Evolutionary conservation across 768 basidiomycete genomes (phyloP).

Genomic region (Strobilomyces confusus): DNA sequence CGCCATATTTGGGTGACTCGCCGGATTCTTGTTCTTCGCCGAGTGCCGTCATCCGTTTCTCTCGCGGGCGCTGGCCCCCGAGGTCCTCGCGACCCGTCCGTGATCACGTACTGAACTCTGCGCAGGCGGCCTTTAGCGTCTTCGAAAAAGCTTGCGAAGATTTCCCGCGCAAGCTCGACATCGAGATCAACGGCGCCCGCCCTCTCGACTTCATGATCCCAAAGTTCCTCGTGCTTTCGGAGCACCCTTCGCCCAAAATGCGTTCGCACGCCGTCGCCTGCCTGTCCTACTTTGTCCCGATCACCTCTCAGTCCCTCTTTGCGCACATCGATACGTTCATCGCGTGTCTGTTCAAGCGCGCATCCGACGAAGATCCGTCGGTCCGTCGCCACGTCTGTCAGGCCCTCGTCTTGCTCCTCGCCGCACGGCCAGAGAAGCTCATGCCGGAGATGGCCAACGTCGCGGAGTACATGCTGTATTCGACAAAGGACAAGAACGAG

Average conservation of each 20-base stretch:
- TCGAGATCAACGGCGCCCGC: conserved; percentile 88
- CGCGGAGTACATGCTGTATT: conserved; percentile 98
- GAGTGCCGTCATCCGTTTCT: conserved; percentile 3
- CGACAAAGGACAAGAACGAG: conserved; percentile 96
- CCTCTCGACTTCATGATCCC: conserved; percentile 97
- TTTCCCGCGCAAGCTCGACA: conserved; percentile 91
- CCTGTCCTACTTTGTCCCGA: conserved; percentile 88
- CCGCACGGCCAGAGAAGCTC: conserved; percentile 91
- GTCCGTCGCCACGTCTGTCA: conserved; percentile 96
- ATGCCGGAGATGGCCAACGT: conserved; percentile 95
- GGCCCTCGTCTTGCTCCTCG: conserved; percentile 88
- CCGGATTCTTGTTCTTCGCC: background rate
- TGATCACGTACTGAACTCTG: conserved; percentile 15
- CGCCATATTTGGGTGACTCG: conserved; percentile 5
- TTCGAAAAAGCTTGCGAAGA: conserved; percentile 97
- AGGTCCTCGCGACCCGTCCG: background rate
- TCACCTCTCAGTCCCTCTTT: conserved; percentile 81
- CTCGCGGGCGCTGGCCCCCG: background rate
- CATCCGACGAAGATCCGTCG: conserved; percentile 89
- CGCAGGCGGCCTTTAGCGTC: conserved; percentile 86
- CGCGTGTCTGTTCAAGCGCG: conserved; percentile 88
- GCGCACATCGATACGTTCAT: conserved; percentile 93
- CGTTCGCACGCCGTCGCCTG: conserved; percentile 92
- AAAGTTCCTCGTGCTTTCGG: conserved; percentile 85
- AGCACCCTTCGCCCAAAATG: conserved; percentile 84